phyloP scores from a whole-genome alignment of 2,329 filamentous ascomycete genomes.

The Phyllosticta paracitricarpa region DNA sequence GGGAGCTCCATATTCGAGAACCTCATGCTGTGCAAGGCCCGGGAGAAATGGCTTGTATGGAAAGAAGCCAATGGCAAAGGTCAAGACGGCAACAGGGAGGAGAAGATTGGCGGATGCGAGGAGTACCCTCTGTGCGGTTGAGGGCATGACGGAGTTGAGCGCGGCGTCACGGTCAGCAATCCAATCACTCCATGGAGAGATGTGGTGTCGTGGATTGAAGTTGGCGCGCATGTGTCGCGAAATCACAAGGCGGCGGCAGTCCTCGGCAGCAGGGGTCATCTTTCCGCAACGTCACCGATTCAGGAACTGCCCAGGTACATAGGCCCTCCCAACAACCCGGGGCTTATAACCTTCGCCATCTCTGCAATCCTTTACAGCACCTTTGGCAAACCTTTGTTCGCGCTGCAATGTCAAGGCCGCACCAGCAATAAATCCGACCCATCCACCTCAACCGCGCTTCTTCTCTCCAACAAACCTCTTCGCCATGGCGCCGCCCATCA shows the following conservation, averaged over 20 bases:
- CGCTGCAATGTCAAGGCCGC: not conserved
- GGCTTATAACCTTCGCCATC: not conserved
- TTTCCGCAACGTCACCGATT: not conserved
- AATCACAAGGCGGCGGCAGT: not conserved
- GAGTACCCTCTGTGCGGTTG: constrained; percentile 13
- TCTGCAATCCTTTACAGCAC: not conserved
- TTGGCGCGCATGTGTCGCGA: not conserved
- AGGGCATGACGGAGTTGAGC: not conserved
- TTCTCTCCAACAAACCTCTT: not conserved
- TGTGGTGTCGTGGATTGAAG: not conserved
- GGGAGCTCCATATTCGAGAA: constrained; percentile 42
- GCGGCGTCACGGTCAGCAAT: not conserved
- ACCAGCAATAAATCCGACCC: not conserved
- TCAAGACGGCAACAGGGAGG: constrained; percentile 55
- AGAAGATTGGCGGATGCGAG: constrained; percentile 64
- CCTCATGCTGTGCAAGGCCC: constrained; percentile 63
- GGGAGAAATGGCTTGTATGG: constrained; percentile 92
- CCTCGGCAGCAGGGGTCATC: not conserved
- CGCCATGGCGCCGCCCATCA: constrained; percentile 22
- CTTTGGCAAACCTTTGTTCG: not conserved
- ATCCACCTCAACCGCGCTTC: not conserved
- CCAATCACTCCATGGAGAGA: constrained; percentile 2
- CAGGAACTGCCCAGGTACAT: not conserved
- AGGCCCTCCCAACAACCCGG: not conserved
- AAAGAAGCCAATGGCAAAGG: constrained; percentile 89